Conservation (phyloP, 1,284 basidiomycete genomes). For the Microstroma glucosiphilum region DNA sequence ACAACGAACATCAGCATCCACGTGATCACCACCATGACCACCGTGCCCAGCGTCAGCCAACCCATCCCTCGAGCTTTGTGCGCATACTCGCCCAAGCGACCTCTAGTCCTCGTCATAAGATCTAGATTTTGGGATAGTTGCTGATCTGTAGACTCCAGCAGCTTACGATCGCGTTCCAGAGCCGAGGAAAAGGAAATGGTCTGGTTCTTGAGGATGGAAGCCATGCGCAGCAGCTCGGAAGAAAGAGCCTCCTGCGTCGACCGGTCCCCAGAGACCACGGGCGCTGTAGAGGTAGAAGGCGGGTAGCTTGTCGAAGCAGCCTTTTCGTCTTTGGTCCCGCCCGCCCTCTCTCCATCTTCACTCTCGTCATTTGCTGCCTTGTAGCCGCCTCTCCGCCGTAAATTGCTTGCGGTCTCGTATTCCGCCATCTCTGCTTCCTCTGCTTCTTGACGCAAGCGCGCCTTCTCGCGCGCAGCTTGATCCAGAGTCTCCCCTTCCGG, state of each 20-base stretch:
- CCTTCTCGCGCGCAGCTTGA: background rate
- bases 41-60: conserved; percentile 44
- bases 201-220: conserved; percentile 40
- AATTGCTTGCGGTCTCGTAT: background rate
- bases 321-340: background rate
- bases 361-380: background rate
- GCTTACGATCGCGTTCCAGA: conserved; percentile 43
- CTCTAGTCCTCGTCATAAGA: conserved; percentile 48
- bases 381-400: background rate
- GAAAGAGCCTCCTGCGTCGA: conserved; percentile 43
- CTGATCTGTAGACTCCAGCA: conserved; percentile 39
- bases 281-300: background rate
- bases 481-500: background rate
- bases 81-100: conserved; percentile 41
- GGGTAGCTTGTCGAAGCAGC: background rate
- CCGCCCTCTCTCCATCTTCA: background rate
- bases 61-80: conserved; percentile 45
- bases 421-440: background rate
- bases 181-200: conserved; percentile 41
- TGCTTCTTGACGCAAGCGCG: background rate
- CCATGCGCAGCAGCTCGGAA: conserved; percentile 47
- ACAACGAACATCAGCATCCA: conserved; percentile 48
- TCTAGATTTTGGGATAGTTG: conserved; percentile 37
- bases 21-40: conserved; percentile 37
- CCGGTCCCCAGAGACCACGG: conserved; percentile 19